Percentiles rank a stretch among this genome's conserved stretches.
Evolutionary conservation across 768 basidiomycete species (phyloP).

Genomic region (Gymnopilus junonius): DNA sequence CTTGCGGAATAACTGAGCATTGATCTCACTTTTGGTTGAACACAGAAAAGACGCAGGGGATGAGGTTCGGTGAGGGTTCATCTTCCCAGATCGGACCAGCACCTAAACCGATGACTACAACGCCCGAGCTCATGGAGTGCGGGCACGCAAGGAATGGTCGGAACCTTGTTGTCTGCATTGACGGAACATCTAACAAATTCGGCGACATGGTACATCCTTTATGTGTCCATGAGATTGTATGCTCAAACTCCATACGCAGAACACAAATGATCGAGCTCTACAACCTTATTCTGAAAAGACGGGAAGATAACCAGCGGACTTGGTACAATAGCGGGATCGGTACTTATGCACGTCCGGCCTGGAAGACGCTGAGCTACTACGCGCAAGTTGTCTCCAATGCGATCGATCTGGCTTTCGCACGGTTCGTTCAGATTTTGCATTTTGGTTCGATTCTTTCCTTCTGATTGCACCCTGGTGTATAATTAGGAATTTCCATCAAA

Average conservation of each 20-base stretch:
- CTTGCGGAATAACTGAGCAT: too few relatives aligned
- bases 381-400: conserved; percentile 17
- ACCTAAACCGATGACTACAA: too few relatives aligned
- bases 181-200: conserved; percentile 34
- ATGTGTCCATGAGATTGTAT: neutral
- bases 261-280: conserved; percentile 35
- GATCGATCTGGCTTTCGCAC: conserved; percentile 18
- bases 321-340: conserved; percentile 38
- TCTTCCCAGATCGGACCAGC: too few relatives aligned
- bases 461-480: neutral
- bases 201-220: conserved; percentile 17
- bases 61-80: too few relatives aligned
- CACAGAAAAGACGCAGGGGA: too few relatives aligned
- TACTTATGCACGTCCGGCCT: conserved; percentile 26
- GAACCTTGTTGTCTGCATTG: conserved; percentile 37
- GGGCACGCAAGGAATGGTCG: conserved; percentile 26
- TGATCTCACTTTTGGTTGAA: too few relatives aligned
- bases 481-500: conserved; percentile 35
- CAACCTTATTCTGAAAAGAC: conserved; percentile 23
- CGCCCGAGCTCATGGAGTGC: too few relatives aligned
- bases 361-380: conserved; percentile 16
- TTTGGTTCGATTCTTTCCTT: neutral
- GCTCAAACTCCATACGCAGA: conserved; percentile 15
- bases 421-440: conserved; percentile 1
- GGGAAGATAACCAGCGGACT: conserved; percentile 21